A percentile compares a stretch with the other conserved stretches of the same genome.
These are phyloP conservation scores for Ogataea pignaliae DNA, from an alignment of 805 yeast genomes.

Conservation along the genomic window DNA sequence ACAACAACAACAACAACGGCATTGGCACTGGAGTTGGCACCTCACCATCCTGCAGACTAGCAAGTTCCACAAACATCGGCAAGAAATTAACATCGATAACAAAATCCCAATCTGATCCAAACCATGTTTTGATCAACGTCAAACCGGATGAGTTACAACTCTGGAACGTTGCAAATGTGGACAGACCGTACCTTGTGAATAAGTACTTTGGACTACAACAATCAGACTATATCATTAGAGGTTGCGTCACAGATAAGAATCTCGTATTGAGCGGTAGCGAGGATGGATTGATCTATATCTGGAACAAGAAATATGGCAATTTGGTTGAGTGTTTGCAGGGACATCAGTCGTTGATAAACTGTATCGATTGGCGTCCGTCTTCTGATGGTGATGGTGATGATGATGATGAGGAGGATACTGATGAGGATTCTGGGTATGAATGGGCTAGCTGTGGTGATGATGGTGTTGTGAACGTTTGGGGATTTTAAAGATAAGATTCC, in stretches of 20 bases:
- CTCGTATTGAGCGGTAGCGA: slow-evolving; percentile 78
- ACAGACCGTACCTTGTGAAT: slow-evolving; percentile 42
- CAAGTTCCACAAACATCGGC: slow-evolving; percentile 39
- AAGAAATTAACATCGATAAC: slow-evolving; percentile 63
- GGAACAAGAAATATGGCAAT: slow-evolving; percentile 73
- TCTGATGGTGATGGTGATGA: no score
- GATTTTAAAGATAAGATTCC: slow-evolving; percentile 2
- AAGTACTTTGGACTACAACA: slow-evolving; percentile 73
- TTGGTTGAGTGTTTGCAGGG: slow-evolving; percentile 57
- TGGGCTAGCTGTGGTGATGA: slow-evolving; percentile 86
- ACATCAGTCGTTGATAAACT: slow-evolving; percentile 65
- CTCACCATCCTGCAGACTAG: slow-evolving; percentile 26
- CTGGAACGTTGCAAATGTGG: slow-evolving; percentile 65
- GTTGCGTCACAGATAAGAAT: slow-evolving; percentile 74
- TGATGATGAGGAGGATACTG: slow-evolving; percentile 7
- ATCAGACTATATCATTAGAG: slow-evolving; percentile 62
- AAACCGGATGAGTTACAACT: slow-evolving; percentile 74
- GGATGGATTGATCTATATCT: slow-evolving; percentile 70
- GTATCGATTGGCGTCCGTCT: slow-evolving; percentile 64
- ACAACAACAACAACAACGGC: slow-evolving; percentile 21
- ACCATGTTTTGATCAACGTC: slow-evolving; percentile 52
- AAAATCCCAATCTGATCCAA: slow-evolving; percentile 49
- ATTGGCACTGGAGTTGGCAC: not conserved
- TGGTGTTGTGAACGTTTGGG: slow-evolving; percentile 62
- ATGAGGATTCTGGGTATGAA: slow-evolving; percentile 33